Evolutionary conservation across 78 protist species (phyloP).

Genomic region (Planoprotostelium fungivorum): DNA sequence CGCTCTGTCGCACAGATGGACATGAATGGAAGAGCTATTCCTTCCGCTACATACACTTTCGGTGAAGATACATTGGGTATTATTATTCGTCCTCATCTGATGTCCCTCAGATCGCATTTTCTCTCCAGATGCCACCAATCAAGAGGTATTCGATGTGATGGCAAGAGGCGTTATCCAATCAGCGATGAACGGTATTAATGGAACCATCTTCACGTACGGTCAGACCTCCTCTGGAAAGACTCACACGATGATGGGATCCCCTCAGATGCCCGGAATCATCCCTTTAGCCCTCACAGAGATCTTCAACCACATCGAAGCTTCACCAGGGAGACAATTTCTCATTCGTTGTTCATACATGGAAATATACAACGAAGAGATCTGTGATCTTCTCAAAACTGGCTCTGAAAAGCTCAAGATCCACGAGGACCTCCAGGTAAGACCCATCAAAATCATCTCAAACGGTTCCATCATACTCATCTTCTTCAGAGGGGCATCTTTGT

Average conservation of each 20-base stretch:
- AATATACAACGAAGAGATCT: slow-evolving; percentile 75
- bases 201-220: slow-evolving; percentile 48
- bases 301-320: slow-evolving; percentile 17
- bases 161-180: slow-evolving; percentile 32
- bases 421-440: slow-evolving; percentile 7
- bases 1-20: not conserved
- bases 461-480: not conserved
- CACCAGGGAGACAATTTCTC: slow-evolving; percentile 25
- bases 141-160: slow-evolving; percentile 23
- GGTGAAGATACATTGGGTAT: not conserved
- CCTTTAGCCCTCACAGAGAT: slow-evolving; percentile 47
- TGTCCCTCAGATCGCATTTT: not conserved
- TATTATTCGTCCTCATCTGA: not conserved
- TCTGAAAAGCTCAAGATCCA: slow-evolving; percentile 35
- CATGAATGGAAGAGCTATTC: not conserved
- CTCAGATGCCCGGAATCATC: slow-evolving; percentile 65
- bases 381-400: slow-evolving; percentile 45
- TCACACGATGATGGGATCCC: slow-evolving; percentile 66
- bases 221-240: slow-evolving; percentile 83
- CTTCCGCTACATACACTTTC: not conserved
- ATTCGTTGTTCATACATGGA: slow-evolving; percentile 75
- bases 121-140: not conserved
- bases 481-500: slow-evolving; percentile 31
- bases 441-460: not conserved
- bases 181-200: slow-evolving; percentile 59